Conservation (phyloP, 495 filamentous ascomycete genomes). For the Sordaria brevicollis region DNA sequence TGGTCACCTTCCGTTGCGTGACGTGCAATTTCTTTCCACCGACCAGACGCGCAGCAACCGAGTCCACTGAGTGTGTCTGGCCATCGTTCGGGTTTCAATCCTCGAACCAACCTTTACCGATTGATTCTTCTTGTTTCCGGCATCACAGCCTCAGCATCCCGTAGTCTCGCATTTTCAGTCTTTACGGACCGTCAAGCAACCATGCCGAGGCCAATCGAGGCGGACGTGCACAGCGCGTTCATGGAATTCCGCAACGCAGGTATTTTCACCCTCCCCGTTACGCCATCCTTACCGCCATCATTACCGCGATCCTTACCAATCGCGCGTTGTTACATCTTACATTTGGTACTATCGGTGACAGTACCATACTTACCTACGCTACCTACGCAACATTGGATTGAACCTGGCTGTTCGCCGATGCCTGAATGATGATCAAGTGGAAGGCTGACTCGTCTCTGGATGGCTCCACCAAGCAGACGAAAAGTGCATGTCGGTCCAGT, state of each 20-base stretch:
- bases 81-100: neutral
- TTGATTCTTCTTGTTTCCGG: neutral
- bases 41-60: neutral
- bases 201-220: conserved; percentile 18
- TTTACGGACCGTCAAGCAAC: neutral
- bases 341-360: neutral
- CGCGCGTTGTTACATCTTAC: neutral
- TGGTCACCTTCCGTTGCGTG: neutral
- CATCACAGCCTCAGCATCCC: neutral
- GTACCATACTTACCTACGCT: conserved; percentile 3
- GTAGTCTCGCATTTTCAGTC: neutral
- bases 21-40: neutral
- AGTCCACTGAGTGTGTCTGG: neutral
- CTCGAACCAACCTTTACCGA: neutral
- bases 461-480: conserved; percentile 3
- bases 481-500: conserved; percentile 18
- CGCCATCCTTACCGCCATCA: neutral
- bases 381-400: too few relatives aligned
- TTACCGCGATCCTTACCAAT: neutral
- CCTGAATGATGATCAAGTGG: neutral
- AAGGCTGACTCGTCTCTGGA: conserved; percentile 1
- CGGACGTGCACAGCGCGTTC: conserved; percentile 18
- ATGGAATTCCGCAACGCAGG: conserved; percentile 15
- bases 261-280: conserved; percentile 4
- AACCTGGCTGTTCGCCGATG: neutral